phyloP scores from a whole-genome alignment of 768 basidiomycete species.

The Mycena floridula region DNA sequence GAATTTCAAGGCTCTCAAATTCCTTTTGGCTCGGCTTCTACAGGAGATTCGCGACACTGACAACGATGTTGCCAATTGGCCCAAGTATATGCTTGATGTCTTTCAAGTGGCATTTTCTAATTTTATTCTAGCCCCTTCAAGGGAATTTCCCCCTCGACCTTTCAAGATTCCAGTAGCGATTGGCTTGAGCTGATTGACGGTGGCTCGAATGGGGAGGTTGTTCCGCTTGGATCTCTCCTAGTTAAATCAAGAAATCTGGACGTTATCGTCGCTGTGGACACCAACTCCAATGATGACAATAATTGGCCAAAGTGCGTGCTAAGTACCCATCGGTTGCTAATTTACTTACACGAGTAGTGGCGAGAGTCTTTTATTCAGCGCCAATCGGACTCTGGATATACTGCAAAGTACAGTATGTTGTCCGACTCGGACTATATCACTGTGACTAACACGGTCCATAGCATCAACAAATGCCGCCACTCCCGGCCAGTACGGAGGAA shows the following conservation, averaged over 20 bases:
- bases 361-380: constrained; percentile 35
- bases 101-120: background rate
- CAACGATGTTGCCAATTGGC: constrained; percentile 65
- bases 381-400: background rate
- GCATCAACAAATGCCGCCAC: constrained; percentile 60
- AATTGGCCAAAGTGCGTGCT: constrained; percentile 60
- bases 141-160: constrained; percentile 41
- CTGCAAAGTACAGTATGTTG: constrained; percentile 14
- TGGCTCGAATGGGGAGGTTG: constrained; percentile 61
- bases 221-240: constrained; percentile 70
- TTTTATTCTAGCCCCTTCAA: constrained; percentile 46
- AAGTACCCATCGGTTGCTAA: background rate
- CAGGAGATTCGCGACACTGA: constrained; percentile 42
- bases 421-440: constrained; percentile 37
- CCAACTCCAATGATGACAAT: constrained; percentile 52
- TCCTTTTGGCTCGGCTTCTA: constrained; percentile 41
- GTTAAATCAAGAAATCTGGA: constrained; percentile 66
- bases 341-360: constrained; percentile 33
- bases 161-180: constrained; percentile 42
- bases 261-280: constrained; percentile 74
- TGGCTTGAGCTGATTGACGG: constrained; percentile 72
- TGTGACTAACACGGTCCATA: constrained; percentile 35
- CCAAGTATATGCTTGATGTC: too few species aligned
- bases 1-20: constrained; percentile 38
- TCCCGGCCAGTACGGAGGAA: constrained; percentile 42